Evolutionary conservation across 2,329 filamentous ascomycete genomes (phyloP).

Genomic region (Fusarium staphyleae): DNA sequence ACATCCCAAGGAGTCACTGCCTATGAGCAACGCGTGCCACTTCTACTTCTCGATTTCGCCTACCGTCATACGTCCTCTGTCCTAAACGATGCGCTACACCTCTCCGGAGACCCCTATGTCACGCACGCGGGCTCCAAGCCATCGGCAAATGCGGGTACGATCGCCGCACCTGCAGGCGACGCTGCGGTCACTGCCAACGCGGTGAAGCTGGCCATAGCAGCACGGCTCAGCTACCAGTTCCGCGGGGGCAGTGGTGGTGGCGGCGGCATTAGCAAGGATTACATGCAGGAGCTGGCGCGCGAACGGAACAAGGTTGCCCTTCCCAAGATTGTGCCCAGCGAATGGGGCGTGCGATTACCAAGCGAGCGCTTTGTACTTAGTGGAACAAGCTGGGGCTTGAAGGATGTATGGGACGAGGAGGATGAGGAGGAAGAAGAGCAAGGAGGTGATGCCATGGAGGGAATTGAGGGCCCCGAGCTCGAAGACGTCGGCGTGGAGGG

Average conservation of each 20-base stretch:
- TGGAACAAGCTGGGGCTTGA: constrained; percentile 69
- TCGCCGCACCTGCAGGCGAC: constrained; percentile 57
- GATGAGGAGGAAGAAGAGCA: constrained; percentile 53
- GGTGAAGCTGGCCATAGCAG: constrained; percentile 75
- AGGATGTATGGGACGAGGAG: constrained; percentile 63
- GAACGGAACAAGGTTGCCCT: constrained; percentile 73
- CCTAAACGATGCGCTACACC: constrained; percentile 73
- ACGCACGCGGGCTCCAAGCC: constrained; percentile 62
- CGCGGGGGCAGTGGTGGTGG: constrained; percentile 59
- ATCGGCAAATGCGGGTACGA: constrained; percentile 57
- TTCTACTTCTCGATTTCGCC: constrained; percentile 84
- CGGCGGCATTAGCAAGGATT: constrained; percentile 72
- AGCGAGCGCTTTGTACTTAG: constrained; percentile 73
- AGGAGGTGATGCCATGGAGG: constrained; percentile 59
- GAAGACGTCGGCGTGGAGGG: constrained; percentile 56
- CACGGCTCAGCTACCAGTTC: constrained; percentile 74
- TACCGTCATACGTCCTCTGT: constrained; percentile 81
- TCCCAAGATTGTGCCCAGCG: constrained; percentile 67
- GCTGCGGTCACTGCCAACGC: constrained; percentile 70
- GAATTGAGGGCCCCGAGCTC: constrained; percentile 51
- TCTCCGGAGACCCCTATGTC: constrained; percentile 72
- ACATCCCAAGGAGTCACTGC: constrained; percentile 79
- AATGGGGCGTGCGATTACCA: constrained; percentile 72
- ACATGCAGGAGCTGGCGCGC: constrained; percentile 75
- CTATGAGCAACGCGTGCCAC: constrained; percentile 82